Conservation (phyloP, 768 basidiomycete species). For the Suillus luteus region DNA sequence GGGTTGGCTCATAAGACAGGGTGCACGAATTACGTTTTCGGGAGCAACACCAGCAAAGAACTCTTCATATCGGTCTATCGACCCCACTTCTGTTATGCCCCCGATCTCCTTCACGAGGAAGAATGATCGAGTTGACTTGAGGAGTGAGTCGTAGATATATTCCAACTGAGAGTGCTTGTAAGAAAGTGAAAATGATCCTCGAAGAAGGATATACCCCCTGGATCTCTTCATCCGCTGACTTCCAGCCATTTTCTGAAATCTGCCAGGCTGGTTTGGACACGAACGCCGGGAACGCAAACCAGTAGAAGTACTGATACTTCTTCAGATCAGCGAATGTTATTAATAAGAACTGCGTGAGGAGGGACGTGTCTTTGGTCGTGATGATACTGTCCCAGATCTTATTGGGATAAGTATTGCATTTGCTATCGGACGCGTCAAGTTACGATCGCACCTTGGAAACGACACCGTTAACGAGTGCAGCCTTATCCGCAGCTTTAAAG, state of each 20-base stretch:
- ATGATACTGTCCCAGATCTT: slow-evolving; percentile 74
- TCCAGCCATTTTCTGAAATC: slow-evolving; percentile 65
- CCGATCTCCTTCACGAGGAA: slow-evolving; percentile 57
- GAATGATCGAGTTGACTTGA: slow-evolving; percentile 47
- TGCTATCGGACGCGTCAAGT: background rate
- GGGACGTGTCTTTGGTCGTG: slow-evolving; percentile 50
- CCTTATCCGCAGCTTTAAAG: slow-evolving; percentile 89
- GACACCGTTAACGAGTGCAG: slow-evolving; percentile 74
- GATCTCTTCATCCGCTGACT: slow-evolving; percentile 46
- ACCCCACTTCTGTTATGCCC: slow-evolving; percentile 44
- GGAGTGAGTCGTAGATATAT: slow-evolving; percentile 53
- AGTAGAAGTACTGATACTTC: slow-evolving; percentile 97
- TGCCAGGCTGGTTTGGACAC: slow-evolving; percentile 91
- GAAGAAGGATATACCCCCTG: slow-evolving; percentile 16
- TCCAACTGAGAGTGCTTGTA: slow-evolving; percentile 42
- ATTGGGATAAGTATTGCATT: background rate
- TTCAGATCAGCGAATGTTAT: slow-evolving; percentile 97
- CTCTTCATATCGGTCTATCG: slow-evolving; percentile 54
- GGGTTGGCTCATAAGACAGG: background rate
- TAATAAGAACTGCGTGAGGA: slow-evolving; percentile 78
- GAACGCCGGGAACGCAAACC: slow-evolving; percentile 97
- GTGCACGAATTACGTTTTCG: slow-evolving; percentile 37
- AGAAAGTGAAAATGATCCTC: background rate
- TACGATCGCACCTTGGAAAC: slow-evolving; percentile 58
- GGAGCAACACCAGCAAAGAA: slow-evolving; percentile 56